Base-by-base conservation (phyloP, 768 basidiomycete species). In the Trametes villosa region DNA sequence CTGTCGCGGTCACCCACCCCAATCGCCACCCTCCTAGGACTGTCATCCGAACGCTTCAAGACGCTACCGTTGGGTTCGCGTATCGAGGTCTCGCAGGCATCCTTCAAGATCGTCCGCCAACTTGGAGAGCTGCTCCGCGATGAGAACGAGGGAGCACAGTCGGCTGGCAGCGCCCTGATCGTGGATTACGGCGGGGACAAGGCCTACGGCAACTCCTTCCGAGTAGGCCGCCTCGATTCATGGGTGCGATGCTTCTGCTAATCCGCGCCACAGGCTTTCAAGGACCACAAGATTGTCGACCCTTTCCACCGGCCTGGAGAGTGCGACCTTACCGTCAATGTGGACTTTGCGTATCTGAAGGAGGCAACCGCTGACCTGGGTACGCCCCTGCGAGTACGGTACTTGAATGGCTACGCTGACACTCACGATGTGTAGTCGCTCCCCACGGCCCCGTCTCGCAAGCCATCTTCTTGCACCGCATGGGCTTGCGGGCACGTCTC, bases 261-360 rank as follows among this genome's bases (percentile, higher is more conserved):
- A 17, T 20, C 12, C 49, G 22, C 15, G 29, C n/a, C 31, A 9
- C 60, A 98, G 96, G 97, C 91, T 0, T 98, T 99, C 81, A 89
- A 88, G 72, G 79, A 86, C 22, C 97, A 98, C 70, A 81, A 87
- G 59, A 85, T 94, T 15, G 89, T 92, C 1, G 89, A 96, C 71
- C 79, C 92, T 4, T 96, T 98, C 69, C 80, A 89, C 53, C 77
- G 81, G 11, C 95, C 96, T 0, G 97, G 97, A 18, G 82, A 91
- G 41, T 89, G 91, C 41, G 97, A 99, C 73, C 76, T 98, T 47
- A 99, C 97, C 0, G 88, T 91, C n/a, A 97, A 98, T 69, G 96
- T 99, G 48, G 96, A 99, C 75, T 98, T 98, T 74, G 84, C 87
- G 0, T 92, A 91, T 71, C 79, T 98, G 46, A 81, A 83, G 69